Evolutionary conservation across 2,329 filamentous ascomycete species (phyloP), one percentile per base, ranked within the genome.

Genomic region (Beauveria caledonica): DNA sequence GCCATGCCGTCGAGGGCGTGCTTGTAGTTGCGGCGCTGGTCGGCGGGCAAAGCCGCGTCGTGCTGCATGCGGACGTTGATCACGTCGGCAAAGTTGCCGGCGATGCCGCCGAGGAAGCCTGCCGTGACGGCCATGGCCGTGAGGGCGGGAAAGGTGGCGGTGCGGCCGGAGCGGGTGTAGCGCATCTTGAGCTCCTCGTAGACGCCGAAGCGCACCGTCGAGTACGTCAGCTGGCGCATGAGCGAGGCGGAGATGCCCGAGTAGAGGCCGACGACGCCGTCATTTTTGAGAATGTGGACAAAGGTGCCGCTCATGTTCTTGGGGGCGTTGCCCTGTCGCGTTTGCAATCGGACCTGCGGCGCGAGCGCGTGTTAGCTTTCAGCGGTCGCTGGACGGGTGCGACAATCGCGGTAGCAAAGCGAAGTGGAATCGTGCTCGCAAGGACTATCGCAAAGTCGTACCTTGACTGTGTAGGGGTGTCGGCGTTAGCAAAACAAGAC

Each of bases 11-110:
- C 87, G 52, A 97, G 73, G 3, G 92, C 94, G 73, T 97, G 84
- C 64, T 86, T 87, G 77, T 99, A 99, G 74, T 96, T 94, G 60
- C 93, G 84, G 52, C 90, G 86, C 69, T 95, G 78, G 5, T 81
- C 81, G 1, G 76, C 69, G 0, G 92, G 89, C 1, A 97, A 84
- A 0, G 91, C 86, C 2, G 89, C 87, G 69, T 87, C 94, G 75
- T 96, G 90, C 77, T 99, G 94, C 94, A 99, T 99, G 66, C 94
- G 90, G 54, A 99, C 94, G 75, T 99, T 99, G 69, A 97, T 81
- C 39, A 99, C 92, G 72, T 99, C 94, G 65, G 92, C 93, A 3
- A 92, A 92, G 76, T 97, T 99, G 65, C 94, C 94, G 6, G 88
- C 89, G 51, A 97, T 77, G 54, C 94, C 94, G 63, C 94, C 94